Evolutionary conservation across 805 yeast species (phyloP).

Genomic region (Cyberlindnera lachancei): DNA sequence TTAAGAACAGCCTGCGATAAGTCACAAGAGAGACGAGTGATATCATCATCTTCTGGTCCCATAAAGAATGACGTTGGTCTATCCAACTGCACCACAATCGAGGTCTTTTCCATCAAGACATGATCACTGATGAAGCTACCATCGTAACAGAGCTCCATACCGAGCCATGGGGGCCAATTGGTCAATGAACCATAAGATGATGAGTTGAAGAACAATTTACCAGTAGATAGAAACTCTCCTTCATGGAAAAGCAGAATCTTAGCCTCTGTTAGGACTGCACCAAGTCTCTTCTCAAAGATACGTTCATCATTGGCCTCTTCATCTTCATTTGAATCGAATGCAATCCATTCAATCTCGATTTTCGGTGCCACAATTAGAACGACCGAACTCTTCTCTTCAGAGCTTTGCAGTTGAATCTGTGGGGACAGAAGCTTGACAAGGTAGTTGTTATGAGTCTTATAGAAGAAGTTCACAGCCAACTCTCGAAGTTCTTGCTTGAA

Average conservation of each 20-base stretch:
- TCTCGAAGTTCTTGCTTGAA: constrained; percentile 48
- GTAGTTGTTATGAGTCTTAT: constrained; percentile 44
- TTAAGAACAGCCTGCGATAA: constrained; percentile 61
- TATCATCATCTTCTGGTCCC: constrained; percentile 23
- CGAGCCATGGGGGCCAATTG: constrained; percentile 90
- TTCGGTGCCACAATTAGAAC: constrained; percentile 67
- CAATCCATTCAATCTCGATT: constrained; percentile 61
- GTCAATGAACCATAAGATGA: constrained; percentile 53
- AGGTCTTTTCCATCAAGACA: constrained; percentile 55
- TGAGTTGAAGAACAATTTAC: constrained; percentile 37
- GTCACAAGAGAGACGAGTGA: constrained; percentile 50
- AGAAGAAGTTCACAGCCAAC: constrained; percentile 28
- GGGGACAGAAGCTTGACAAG: constrained; percentile 68
- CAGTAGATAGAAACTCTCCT: constrained; percentile 34
- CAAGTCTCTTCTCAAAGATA: constrained; percentile 58
- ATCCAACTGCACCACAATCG: constrained; percentile 55
- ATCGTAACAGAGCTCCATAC: constrained; percentile 60
- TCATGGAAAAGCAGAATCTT: constrained; percentile 62
- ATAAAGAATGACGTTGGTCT: constrained; percentile 37
- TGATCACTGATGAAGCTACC: constrained; percentile 38
- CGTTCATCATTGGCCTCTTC: constrained; percentile 37
- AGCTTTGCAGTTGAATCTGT: constrained; percentile 65
- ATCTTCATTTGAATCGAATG: constrained; percentile 44
- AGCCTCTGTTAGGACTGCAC: constrained; percentile 60
- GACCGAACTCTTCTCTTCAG: constrained; percentile 46